phyloP scores from a whole-genome alignment of 768 basidiomycete genomes.

The Phylloporus sp. region DNA sequence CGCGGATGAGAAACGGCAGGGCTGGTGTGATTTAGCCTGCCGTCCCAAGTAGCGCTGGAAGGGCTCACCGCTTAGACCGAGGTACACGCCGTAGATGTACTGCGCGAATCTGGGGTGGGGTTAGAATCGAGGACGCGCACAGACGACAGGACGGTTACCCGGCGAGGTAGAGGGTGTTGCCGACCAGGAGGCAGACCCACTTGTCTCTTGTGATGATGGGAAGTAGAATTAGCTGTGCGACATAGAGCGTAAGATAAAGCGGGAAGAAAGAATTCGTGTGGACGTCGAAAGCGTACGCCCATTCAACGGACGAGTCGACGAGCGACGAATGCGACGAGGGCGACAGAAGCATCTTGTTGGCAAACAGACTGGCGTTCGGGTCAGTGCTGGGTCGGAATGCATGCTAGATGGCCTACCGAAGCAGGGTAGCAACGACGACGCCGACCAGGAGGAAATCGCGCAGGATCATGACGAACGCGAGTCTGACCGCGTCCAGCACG shows the following conservation, averaged over 20 bases:
- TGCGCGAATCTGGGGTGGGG: constrained; percentile 63
- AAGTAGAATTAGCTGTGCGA: constrained; percentile 82
- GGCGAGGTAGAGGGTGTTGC: constrained; percentile 73
- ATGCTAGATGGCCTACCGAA: constrained; percentile 49
- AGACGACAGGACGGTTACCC: constrained; percentile 51
- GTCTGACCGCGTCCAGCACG: constrained; percentile 48
- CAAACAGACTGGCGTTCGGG: constrained; percentile 47
- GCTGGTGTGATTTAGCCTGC: constrained; percentile 45
- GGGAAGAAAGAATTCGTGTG: constrained; percentile 98
- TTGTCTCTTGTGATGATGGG: constrained; percentile 78
- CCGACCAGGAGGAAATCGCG: constrained; percentile 86
- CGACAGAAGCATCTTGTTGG: constrained; percentile 66
- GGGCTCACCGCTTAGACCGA: constrained; percentile 72
- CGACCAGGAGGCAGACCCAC: constrained; percentile 93
- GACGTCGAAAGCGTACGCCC: constrained; percentile 95
- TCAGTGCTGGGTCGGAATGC: constrained; percentile 13
- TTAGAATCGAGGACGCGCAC: constrained; percentile 6
- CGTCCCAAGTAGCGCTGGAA: no score
- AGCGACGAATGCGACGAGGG: constrained; percentile 69
- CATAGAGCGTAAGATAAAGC: constrained; percentile 82
- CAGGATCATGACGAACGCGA: constrained; percentile 78
- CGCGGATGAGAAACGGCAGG: constrained; percentile 89
- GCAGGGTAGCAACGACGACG: constrained; percentile 61
- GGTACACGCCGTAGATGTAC: constrained; percentile 88
- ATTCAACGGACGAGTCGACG: constrained; percentile 73